Percentiles rank a stretch among this genome's conserved stretches.
Evolutionary conservation across 2,329 filamentous ascomycete species (phyloP).

Genomic region (Meredithiella fracta): DNA sequence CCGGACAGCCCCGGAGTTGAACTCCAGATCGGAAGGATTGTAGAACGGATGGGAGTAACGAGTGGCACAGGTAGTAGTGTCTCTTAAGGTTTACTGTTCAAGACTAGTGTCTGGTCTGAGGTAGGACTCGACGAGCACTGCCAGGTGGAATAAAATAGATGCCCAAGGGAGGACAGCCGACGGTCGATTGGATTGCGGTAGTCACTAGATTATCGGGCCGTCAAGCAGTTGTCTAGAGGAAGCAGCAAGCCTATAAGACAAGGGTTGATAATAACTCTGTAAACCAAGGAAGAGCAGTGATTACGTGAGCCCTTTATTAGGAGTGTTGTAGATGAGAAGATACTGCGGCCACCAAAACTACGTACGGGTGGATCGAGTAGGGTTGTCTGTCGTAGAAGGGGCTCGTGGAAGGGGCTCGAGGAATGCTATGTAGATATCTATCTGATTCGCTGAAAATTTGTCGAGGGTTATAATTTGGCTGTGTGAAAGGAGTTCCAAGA

Average conservation of each 20-base stretch:
- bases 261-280: no score
- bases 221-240: neutral
- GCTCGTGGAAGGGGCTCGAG: no score
- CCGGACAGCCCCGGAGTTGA: constrained; percentile 15
- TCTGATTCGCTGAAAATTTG: no score
- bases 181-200: neutral
- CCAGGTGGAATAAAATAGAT: neutral
- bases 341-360: no score
- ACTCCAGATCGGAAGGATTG: constrained; percentile 14
- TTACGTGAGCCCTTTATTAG: no score
- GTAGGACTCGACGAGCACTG: neutral
- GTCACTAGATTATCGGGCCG: neutral
- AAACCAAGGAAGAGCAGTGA: no score
- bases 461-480: no score
- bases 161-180: neutral
- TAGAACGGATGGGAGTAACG: constrained; percentile 10
- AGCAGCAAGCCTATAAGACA: neutral
- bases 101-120: neutral
- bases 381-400: no score
- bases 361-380: no score
- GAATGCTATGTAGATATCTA: no score
- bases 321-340: no score
- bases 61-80: neutral
- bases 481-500: neutral
- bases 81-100: neutral